Percentiles rank a stretch among this genome's conserved stretches.
Conservation (phyloP, 2,329 filamentous ascomycete species). For the Fusarium euwallaceae region DNA sequence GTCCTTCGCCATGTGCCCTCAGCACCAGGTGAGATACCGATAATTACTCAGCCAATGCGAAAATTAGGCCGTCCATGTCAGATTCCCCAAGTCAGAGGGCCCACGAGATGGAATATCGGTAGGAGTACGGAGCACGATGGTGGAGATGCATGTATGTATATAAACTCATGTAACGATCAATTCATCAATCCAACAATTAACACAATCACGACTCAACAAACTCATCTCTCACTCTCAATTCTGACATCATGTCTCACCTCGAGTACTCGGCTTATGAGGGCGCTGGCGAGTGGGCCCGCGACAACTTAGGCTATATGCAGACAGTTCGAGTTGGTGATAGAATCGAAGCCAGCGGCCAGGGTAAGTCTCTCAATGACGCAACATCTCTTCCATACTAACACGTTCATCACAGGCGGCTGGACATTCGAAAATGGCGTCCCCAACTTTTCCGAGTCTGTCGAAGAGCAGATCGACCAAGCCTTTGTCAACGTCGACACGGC, state of each 20-base stretch:
- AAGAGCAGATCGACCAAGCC: slow-evolving; percentile 61
- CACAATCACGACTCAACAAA: too few relatives aligned
- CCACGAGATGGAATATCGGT: not conserved
- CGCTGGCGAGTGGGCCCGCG: slow-evolving; percentile 46
- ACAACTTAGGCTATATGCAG: slow-evolving; percentile 59
- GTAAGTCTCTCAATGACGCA: slow-evolving; percentile 42
- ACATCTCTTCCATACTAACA: not conserved
- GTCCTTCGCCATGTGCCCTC: not conserved
- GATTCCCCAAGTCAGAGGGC: not conserved
- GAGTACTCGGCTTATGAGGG: slow-evolving; percentile 48
- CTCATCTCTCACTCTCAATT: accelerated
- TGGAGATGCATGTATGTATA: not conserved
- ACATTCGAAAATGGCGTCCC: slow-evolving; percentile 33
- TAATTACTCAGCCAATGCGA: slow-evolving; percentile 4
- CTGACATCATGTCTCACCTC: slow-evolving; percentile 47
- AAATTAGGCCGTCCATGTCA: not conserved
- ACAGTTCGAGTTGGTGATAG: slow-evolving; percentile 62
- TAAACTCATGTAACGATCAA: not conserved
- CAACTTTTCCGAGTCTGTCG: slow-evolving; percentile 53
- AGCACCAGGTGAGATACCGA: not conserved
- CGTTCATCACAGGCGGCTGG: slow-evolving; percentile 47
- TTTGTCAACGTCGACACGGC: slow-evolving; percentile 67
- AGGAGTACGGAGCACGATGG: not conserved
- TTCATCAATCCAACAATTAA: not conserved
- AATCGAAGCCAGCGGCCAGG: slow-evolving; percentile 63